phyloP scores from a whole-genome alignment of 2,329 filamentous ascomycete genomes.

The Epichloe sp. region DNA sequence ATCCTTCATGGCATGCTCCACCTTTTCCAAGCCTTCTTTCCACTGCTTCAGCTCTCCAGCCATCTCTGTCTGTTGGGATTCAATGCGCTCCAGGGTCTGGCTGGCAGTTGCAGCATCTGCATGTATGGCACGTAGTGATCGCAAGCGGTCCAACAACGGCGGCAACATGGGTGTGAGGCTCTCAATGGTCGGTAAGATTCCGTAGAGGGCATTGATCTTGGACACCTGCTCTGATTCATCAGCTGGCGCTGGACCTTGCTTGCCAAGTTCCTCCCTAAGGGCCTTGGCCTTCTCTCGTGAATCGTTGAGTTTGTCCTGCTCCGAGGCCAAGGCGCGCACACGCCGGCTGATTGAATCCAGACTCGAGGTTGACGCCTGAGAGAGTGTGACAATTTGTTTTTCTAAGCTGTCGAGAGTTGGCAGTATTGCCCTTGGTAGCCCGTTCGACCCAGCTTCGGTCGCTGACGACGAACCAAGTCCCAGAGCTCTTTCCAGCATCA shows the following conservation, averaged over 20 bases:
- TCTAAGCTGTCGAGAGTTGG: slow-evolving; percentile 72
- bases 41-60: slow-evolving; percentile 73
- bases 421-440: slow-evolving; percentile 55
- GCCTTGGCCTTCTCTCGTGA: slow-evolving; percentile 47
- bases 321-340: slow-evolving; percentile 55
- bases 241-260: slow-evolving; percentile 28
- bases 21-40: slow-evolving; percentile 65
- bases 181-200: slow-evolving; percentile 78
- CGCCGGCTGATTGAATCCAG: slow-evolving; percentile 59
- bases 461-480: slow-evolving; percentile 62
- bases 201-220: slow-evolving; percentile 87
- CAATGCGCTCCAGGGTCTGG: slow-evolving; percentile 63
- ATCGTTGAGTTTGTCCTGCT: slow-evolving; percentile 60
- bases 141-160: slow-evolving; percentile 68
- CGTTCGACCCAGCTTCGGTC: slow-evolving; percentile 45
- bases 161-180: slow-evolving; percentile 74
- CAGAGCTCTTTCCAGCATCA: slow-evolving; percentile 65
- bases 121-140: slow-evolving; percentile 74
- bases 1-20: slow-evolving; percentile 62
- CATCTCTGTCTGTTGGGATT: slow-evolving; percentile 71
- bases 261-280: slow-evolving; percentile 45
- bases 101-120: slow-evolving; percentile 73
- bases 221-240: slow-evolving; percentile 58
- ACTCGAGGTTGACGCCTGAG: slow-evolving; percentile 56
- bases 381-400: slow-evolving; percentile 64